Evolutionary conservation across 768 basidiomycete genomes (phyloP).

Genomic region (Russula compacta): DNA sequence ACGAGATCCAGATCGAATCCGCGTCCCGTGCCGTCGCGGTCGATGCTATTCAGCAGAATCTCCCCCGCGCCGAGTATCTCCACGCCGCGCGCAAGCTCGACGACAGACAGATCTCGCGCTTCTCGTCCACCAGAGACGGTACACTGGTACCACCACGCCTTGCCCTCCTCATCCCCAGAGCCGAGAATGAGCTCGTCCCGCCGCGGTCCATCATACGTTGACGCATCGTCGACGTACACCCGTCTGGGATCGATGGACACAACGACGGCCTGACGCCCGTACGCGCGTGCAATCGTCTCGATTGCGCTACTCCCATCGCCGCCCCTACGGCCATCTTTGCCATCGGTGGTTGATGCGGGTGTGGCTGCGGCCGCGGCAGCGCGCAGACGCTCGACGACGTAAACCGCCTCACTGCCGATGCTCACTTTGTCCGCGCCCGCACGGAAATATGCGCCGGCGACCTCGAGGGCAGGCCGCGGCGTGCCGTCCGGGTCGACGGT

Average conservation of each 20-base stretch:
- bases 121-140: slow-evolving; percentile 93
- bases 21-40: slow-evolving; percentile 85
- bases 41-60: slow-evolving; percentile 91
- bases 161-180: slow-evolving; percentile 46
- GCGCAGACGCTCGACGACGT: slow-evolving; percentile 79
- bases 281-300: slow-evolving; percentile 81
- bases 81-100: slow-evolving; percentile 87
- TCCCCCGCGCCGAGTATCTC: slow-evolving; percentile 91
- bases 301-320: slow-evolving; percentile 77
- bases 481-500: slow-evolving; percentile 94
- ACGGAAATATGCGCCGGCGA: slow-evolving; percentile 92
- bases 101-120: slow-evolving; percentile 70
- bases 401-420: slow-evolving; percentile 93
- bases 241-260: slow-evolving; percentile 93
- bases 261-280: slow-evolving; percentile 96
- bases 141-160: slow-evolving; percentile 98
- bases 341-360: background rate
- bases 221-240: slow-evolving; percentile 55
- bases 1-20: slow-evolving; percentile 89
- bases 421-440: slow-evolving; percentile 98
- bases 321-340: slow-evolving; percentile 24
- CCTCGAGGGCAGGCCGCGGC: slow-evolving; percentile 76
- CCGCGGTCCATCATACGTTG: slow-evolving; percentile 60
- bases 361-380: too few relatives aligned
- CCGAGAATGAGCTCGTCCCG: slow-evolving; percentile 48